These are phyloP conservation scores for Leccinum broughii DNA, from an alignment of 768 basidiomycete genomes.

Conservation along the genomic window DNA sequence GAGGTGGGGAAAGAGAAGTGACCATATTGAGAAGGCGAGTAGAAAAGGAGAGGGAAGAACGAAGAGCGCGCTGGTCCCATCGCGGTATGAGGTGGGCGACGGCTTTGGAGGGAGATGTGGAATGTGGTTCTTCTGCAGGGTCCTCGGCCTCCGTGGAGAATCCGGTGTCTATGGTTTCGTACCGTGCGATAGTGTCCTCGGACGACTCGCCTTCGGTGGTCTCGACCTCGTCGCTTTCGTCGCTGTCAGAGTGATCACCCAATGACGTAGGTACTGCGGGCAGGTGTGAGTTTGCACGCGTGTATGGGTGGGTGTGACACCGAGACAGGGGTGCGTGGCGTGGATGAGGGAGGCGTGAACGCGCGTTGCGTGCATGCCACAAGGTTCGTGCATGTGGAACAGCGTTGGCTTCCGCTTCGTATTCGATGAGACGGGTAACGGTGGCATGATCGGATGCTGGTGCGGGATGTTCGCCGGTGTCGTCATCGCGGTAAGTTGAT, in stretches of 20 bases:
- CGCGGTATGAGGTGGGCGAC: neutral
- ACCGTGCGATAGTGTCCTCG: constrained; percentile 20
- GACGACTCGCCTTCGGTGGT: constrained; percentile 23
- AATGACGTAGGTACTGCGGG: constrained; percentile 24
- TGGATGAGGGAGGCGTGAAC: neutral
- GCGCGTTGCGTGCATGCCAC: neutral
- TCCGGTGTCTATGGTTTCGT: constrained; percentile 9
- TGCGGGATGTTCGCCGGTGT: neutral
- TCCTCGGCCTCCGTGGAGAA: constrained; percentile 21
- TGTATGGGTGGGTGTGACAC: neutral
- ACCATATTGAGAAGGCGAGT: neutral
- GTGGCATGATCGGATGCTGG: neutral
- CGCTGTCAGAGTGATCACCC: constrained; percentile 30
- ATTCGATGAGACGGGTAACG: constrained; percentile 12
- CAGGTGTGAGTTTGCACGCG: constrained; percentile 14
- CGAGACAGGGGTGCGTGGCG: neutral
- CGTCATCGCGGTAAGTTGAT: constrained; percentile 15
- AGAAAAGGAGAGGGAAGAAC: neutral
- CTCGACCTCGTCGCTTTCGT: constrained; percentile 12
- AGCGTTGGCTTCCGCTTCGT: constrained; percentile 2
- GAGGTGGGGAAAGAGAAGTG: constrained; percentile 84
- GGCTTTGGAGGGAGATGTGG: neutral
- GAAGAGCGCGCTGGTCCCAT: neutral
- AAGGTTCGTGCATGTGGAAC: neutral
- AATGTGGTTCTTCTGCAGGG: neutral